Evolutionary conservation across 225 moss, liverwort and hornwort genomes (phyloP).

Genomic region (Takakia lepidozioides): DNA sequence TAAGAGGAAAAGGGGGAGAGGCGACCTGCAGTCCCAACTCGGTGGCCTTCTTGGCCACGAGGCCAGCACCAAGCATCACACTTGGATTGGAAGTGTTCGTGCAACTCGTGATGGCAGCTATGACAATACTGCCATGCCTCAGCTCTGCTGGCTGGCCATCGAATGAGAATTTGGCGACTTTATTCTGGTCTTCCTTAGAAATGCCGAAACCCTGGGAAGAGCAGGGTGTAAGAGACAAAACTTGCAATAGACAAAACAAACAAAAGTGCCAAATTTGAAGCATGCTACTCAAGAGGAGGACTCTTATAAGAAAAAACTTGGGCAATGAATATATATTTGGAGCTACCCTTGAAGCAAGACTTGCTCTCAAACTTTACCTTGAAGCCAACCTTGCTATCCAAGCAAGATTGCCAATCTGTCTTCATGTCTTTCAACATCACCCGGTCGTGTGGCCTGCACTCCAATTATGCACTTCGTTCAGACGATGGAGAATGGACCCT

Average conservation of each 20-base stretch:
- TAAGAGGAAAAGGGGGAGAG: not conserved
- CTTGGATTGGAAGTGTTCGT: conserved; percentile 78
- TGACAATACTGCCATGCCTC: conserved; percentile 82
- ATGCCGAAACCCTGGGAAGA: conserved; percentile 51
- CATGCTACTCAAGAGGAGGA: not conserved
- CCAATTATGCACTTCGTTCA: not conserved
- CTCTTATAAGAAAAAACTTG: not conserved
- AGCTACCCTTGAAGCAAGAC: too few relatives aligned
- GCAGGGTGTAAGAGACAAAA: not conserved
- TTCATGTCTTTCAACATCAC: conserved; percentile 86
- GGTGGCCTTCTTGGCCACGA: conserved; percentile 51
- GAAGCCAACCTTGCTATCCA: conserved; percentile 93
- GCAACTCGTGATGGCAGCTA: conserved; percentile 98
- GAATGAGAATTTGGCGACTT: conserved; percentile 52
- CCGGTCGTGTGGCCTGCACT: conserved; percentile 89
- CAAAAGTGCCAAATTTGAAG: too few relatives aligned
- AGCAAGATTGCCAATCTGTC: conserved; percentile 79
- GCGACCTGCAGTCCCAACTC: conserved; percentile 40
- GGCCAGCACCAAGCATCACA: conserved; percentile 63
- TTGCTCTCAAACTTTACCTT: conserved; percentile 72
- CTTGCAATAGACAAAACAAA: not conserved
- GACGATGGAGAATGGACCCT: not conserved
- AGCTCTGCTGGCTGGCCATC: conserved; percentile 70
- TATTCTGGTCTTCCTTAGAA: conserved; percentile 35
- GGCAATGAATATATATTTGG: not conserved